Base-by-base conservation (phyloP, 495 filamentous ascomycete species). In the Astrothelium subdiscretum region DNA sequence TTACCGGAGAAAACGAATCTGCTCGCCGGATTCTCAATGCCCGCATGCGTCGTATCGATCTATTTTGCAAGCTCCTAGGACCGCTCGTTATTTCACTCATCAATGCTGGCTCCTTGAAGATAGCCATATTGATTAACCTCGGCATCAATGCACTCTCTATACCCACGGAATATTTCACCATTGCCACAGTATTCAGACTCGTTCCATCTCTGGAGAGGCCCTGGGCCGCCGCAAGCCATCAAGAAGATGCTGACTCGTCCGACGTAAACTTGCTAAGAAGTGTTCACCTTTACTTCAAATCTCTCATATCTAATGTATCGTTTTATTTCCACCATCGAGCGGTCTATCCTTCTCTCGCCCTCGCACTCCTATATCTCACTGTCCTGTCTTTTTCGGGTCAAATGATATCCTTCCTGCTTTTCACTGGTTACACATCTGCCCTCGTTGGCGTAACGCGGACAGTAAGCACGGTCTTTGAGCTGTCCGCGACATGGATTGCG, bases 21-120 rank as follows among this genome's bases (percentile, higher is more conserved):
- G 64, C 70, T 15, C 68, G 73, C 61, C 71, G 72, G 71, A 72
- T 44, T 13, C 59, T 87, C 6, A 89, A 88, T 67, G 77, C 85
- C 0, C 77, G 77, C 1, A 89, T 90, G 83, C 77, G 87, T 32
- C 78, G 86, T 0, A 88, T 90, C 59, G 87, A 90, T 67, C 75
- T 90, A 13, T 71, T 84, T 43, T 90, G 87, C 76, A 90, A 90
- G 68, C 79, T 90, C 6, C 48, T 85, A 8, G 85, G 80, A 0
- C 87, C 87, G 6, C 59, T 73, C 3, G 60, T 64, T 8, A 66
- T 73, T 22, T 67, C 71, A 5, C 44, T 71, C 0, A 58, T 81
- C 15, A 74, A 73, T 32, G 62, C 43, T 3, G 31, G 52, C 1
- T 80, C 78, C 0, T 67, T 70, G 2, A 51, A 42, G 18, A 57